A percentile compares a stretch with the other conserved stretches of the same genome.
These are phyloP conservation scores for Cladosporium colombiae DNA, from an alignment of 2,329 filamentous ascomycete species.

Conservation along the genomic window DNA sequence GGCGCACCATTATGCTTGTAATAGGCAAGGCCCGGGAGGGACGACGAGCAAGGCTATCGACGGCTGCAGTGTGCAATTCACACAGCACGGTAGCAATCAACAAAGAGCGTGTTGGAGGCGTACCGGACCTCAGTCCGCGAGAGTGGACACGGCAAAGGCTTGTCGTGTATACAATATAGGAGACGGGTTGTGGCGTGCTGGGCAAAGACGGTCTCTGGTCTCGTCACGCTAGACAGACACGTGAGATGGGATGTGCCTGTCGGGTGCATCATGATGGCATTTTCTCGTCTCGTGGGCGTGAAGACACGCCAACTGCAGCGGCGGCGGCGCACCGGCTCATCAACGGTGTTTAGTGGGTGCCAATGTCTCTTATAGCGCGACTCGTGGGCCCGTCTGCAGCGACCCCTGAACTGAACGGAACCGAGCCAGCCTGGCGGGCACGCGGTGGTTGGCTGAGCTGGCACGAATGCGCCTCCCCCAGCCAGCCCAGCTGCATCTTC, in stretches of 20 bases:
- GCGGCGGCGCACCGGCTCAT: background rate
- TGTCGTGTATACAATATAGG: background rate
- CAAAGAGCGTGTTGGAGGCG: background rate
- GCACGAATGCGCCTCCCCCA: background rate
- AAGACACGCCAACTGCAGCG: background rate
- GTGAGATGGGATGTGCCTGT: background rate
- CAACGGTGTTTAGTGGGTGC: background rate
- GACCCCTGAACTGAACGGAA: conserved; percentile 10
- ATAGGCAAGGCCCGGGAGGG: background rate
- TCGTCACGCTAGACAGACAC: conserved; percentile 5
- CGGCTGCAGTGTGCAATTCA: background rate
- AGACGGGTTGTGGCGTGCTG: background rate
- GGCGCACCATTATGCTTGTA: background rate
- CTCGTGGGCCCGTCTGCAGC: background rate
- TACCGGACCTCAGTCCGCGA: background rate
- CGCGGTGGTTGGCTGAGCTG: background rate
- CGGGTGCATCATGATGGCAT: background rate
- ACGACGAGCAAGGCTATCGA: background rate
- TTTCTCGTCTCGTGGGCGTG: background rate
- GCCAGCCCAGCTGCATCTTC: background rate
- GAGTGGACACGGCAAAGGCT: background rate
- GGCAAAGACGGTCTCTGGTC: background rate
- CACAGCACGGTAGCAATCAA: background rate
- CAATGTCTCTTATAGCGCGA: background rate
- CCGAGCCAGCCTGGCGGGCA: background rate